phyloP scores from a whole-genome alignment of 306 rosid species.

The Crotalaria pallida region DNA sequence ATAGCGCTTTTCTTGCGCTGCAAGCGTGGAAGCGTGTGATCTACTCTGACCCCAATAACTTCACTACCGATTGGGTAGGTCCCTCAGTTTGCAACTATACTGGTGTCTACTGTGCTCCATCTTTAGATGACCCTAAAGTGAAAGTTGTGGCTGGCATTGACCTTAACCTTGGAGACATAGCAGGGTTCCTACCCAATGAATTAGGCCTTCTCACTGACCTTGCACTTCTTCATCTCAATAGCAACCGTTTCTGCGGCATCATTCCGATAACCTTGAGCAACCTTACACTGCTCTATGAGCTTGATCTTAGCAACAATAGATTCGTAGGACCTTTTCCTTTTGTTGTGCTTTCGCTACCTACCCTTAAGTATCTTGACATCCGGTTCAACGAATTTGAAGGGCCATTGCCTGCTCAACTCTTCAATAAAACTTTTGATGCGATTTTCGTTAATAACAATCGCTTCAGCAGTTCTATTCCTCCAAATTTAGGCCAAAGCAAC shows the following conservation, averaged over 20 bases:
- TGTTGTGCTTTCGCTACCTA: slow-evolving; percentile 62
- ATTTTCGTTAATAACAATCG: slow-evolving; percentile 72
- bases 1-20: slow-evolving; percentile 64
- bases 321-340: slow-evolving; percentile 80
- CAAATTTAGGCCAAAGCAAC: slow-evolving; percentile 32
- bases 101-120: slow-evolving; percentile 62
- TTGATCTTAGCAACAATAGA: slow-evolving; percentile 83
- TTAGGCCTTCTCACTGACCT: slow-evolving; percentile 70
- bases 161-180: slow-evolving; percentile 68
- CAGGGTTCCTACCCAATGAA: slow-evolving; percentile 76
- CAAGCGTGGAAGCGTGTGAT: slow-evolving; percentile 87
- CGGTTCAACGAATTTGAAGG: slow-evolving; percentile 91
- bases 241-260: slow-evolving; percentile 87
- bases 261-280: slow-evolving; percentile 52
- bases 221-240: slow-evolving; percentile 66
- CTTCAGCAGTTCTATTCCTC: slow-evolving; percentile 48
- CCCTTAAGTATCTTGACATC: slow-evolving; percentile 54
- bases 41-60: slow-evolving; percentile 76
- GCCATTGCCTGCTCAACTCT: slow-evolving; percentile 60
- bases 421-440: slow-evolving; percentile 59
- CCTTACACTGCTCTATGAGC: slow-evolving; percentile 63
- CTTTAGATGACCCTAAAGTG: slow-evolving; percentile 49
- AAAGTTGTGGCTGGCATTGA: slow-evolving; percentile 80
- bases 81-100: slow-evolving; percentile 72
- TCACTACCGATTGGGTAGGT: slow-evolving; percentile 68